phyloP scores from a whole-genome alignment of 2,329 filamentous ascomycete genomes.

The Cadophora luteo-olivacea region DNA sequence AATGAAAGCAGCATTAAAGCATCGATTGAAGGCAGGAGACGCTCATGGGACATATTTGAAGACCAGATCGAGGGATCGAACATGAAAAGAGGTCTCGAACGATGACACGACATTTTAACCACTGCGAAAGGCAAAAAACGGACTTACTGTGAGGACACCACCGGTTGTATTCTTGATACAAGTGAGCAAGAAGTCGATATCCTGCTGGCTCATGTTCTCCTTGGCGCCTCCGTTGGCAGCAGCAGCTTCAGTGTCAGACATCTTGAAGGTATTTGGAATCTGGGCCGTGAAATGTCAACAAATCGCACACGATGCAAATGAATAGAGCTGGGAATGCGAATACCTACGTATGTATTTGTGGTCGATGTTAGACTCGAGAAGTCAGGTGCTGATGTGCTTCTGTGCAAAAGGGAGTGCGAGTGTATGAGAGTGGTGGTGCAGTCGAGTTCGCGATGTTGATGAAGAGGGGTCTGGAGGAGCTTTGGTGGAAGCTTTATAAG shows the following conservation, averaged over 20 bases:
- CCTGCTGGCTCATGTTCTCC: conserved; percentile 28
- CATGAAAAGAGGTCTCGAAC: not conserved
- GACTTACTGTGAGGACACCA: conserved; percentile 38
- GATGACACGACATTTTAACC: too few species aligned
- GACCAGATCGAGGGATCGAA: too few species aligned
- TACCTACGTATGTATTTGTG: not conserved
- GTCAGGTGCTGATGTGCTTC: not conserved
- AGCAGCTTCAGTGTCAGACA: conserved; percentile 24
- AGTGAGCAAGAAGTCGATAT: conserved; percentile 38
- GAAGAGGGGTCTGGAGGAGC: not conserved
- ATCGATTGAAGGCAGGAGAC: too few species aligned
- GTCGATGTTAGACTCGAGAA: not conserved
- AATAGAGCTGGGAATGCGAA: not conserved
- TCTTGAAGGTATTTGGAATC: not conserved
- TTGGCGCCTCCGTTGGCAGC: not conserved
- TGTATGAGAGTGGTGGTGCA: not conserved
- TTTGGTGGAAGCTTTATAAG: not conserved
- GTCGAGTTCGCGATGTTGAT: not conserved
- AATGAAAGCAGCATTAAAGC: too few species aligned
- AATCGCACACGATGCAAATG: not conserved
- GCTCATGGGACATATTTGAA: too few species aligned
- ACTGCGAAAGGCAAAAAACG: too few species aligned
- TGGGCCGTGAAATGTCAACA: not conserved
- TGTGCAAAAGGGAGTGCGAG: conserved; percentile 2
- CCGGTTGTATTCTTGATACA: conserved; percentile 38